Percentiles rank a stretch among this genome's conserved stretches.
Conservation (phyloP, 1,139 yeast genomes). For the Debaryomyces robertsiae region DNA sequence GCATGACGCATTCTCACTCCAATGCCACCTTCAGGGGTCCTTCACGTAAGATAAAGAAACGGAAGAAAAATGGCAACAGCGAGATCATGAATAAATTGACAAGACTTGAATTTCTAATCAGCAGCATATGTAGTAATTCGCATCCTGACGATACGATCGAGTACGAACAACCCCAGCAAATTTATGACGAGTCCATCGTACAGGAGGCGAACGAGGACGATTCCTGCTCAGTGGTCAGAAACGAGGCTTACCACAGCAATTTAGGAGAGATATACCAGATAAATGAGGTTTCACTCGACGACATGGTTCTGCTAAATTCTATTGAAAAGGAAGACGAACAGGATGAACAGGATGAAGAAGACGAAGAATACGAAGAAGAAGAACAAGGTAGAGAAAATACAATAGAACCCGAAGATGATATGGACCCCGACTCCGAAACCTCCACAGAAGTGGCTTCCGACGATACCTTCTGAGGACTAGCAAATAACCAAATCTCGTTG, state of each 20-base stretch:
- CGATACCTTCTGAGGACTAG: slow-evolving; percentile 16
- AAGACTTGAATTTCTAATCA: slow-evolving; percentile 11
- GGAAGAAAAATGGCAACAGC: slow-evolving; percentile 6
- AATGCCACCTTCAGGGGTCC: slow-evolving; percentile 2
- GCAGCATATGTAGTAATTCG: slow-evolving; percentile 1
- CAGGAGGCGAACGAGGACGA: slow-evolving; percentile 3
- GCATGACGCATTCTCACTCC: slow-evolving; percentile 5
- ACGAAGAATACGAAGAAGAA: slow-evolving; percentile 12
- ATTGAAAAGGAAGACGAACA: slow-evolving; percentile 4
- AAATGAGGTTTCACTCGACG: slow-evolving; percentile 25
- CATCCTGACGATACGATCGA: background rate
- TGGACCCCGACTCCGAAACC: no score
- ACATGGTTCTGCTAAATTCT: slow-evolving; percentile 23
- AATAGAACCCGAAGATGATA: no score
- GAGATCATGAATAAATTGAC: slow-evolving; percentile 10
- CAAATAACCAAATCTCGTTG: no score
- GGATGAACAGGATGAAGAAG: slow-evolving; percentile 13
- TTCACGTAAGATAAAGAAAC: slow-evolving; percentile 4
- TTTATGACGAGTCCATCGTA: slow-evolving; percentile 17
- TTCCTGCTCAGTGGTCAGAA: slow-evolving; percentile 5
- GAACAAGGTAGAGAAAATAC: slow-evolving; percentile 13
- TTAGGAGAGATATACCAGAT: slow-evolving; percentile 22
- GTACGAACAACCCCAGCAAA: slow-evolving; percentile 14
- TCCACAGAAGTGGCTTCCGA: slow-evolving; percentile 13
- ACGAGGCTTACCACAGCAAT: slow-evolving; percentile 1